Conservation (phyloP, 768 basidiomycete species). For the Rhodocollybia butyracea region DNA sequence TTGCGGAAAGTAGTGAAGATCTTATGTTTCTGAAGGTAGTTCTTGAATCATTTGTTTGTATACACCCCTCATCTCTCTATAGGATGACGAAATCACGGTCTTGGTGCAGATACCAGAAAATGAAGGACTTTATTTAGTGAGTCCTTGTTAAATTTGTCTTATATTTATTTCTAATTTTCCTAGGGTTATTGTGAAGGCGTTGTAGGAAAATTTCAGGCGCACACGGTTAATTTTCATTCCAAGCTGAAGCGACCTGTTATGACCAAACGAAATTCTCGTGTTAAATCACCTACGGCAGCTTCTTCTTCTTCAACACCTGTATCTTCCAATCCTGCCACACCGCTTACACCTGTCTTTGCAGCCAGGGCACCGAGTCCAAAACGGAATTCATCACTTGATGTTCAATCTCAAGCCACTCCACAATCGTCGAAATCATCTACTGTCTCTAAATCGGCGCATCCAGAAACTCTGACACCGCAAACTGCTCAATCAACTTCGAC, state of each 20-base stretch:
- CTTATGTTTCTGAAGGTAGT: slow-evolving; percentile 84
- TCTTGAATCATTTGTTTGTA: slow-evolving; percentile 9
- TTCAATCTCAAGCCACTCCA: slow-evolving; percentile 12
- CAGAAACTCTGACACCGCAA: not conserved
- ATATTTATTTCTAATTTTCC: not conserved
- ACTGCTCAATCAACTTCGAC: not conserved
- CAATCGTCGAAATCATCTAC: not conserved
- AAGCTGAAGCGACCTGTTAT: slow-evolving; percentile 80
- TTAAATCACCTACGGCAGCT: slow-evolving; percentile 13
- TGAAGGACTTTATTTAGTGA: slow-evolving; percentile 60
- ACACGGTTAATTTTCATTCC: slow-evolving; percentile 64
- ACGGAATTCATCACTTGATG: slow-evolving; percentile 22
- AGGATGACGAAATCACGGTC: slow-evolving; percentile 81
- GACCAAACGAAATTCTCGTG: slow-evolving; percentile 58
- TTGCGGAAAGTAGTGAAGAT: slow-evolving; percentile 70
- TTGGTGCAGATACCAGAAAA: slow-evolving; percentile 63
- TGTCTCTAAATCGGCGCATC: not conserved
- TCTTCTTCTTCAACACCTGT: slow-evolving; percentile 7
- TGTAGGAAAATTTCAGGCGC: slow-evolving; percentile 67
- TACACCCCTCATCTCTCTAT: slow-evolving; percentile 4
- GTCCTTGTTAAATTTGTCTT: slow-evolving; percentile 18
- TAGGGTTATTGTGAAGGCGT: slow-evolving; percentile 89
- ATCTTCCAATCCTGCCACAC: slow-evolving; percentile 8
- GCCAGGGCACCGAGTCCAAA: slow-evolving; percentile 10
- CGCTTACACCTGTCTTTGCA: slow-evolving; percentile 10